phyloP scores from a whole-genome alignment of 345 rosid species.

The Syzygium aqueum region DNA sequence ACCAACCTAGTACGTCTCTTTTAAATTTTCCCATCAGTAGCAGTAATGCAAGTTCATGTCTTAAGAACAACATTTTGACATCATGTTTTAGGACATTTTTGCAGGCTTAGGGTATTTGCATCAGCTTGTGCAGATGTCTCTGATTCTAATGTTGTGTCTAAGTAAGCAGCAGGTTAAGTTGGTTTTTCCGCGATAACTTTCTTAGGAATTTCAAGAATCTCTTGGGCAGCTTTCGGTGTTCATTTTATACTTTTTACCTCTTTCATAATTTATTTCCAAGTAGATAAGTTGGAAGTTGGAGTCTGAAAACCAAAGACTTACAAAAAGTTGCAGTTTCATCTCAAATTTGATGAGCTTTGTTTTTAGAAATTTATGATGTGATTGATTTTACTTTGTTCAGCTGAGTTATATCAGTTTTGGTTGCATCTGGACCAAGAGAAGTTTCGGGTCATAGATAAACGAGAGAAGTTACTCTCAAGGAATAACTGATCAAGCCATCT shows the following conservation, averaged over 20 bases:
- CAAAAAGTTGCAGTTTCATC: neutral
- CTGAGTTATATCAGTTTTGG: neutral
- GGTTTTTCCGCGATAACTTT: neutral
- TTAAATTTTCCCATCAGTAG: constrained; percentile 1
- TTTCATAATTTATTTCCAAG: neutral
- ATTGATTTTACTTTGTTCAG: neutral
- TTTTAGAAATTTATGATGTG: neutral
- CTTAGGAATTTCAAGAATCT: neutral
- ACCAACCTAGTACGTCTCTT: constrained; percentile 60
- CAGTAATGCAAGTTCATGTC: neutral
- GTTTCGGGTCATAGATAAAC: neutral
- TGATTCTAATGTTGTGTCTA: neutral
- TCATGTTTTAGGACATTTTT: neutral
- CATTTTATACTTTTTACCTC: neutral
- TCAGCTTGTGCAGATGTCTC: neutral
- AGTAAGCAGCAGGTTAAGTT: neutral
- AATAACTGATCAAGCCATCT: neutral
- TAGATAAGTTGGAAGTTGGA: neutral
- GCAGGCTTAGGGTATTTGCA: neutral
- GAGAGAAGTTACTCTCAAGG: neutral
- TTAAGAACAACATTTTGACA: neutral
- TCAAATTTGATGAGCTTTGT: neutral
- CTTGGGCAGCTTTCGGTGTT: neutral
- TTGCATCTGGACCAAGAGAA: neutral
- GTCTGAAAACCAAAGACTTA: neutral